A percentile compares a stretch with the other conserved stretches of the same genome.
Conservation (phyloP, 1,284 basidiomycete species). For the Marasmius sp. region DNA sequence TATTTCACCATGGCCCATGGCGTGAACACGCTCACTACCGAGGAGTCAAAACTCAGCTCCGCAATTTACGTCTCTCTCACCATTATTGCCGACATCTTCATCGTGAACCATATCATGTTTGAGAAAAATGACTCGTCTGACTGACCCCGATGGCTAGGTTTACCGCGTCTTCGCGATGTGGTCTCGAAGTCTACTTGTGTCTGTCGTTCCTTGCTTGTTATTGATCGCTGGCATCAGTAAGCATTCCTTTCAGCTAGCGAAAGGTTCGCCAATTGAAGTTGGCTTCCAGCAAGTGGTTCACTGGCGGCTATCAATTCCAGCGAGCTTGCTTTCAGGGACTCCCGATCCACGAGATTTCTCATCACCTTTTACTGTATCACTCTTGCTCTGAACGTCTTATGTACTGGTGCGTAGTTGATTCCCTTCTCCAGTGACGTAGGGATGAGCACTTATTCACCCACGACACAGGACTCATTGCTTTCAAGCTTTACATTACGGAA, state of each 20-base stretch:
- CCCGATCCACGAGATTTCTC: conserved; percentile 2
- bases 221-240: conserved; percentile 4
- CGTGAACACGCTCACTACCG: too few species aligned
- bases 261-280: not conserved
- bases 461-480: conserved; percentile 7
- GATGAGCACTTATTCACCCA: not conserved
- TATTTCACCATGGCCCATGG: not conserved
- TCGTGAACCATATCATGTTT: too few species aligned
- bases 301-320: not conserved
- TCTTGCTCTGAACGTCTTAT: conserved; percentile 8
- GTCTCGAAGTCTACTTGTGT: too few species aligned
- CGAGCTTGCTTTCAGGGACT: not conserved
- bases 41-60: too few species aligned
- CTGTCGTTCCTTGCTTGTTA: too few species aligned
- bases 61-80: too few species aligned
- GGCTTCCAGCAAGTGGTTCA: conserved; percentile 3
- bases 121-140: too few species aligned
- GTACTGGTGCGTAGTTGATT: conserved; percentile 4
- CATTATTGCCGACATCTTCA: too few species aligned
- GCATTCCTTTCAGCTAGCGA: not conserved
- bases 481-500: conserved; percentile 3
- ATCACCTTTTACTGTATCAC: conserved; percentile 11
- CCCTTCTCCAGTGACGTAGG: not conserved
- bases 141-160: too few species aligned
- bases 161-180: too few species aligned